Percentiles rank a stretch among this genome's conserved stretches.
phyloP scores from a whole-genome alignment of 2,329 filamentous ascomycete species.

The Fusarium marasasianum region DNA sequence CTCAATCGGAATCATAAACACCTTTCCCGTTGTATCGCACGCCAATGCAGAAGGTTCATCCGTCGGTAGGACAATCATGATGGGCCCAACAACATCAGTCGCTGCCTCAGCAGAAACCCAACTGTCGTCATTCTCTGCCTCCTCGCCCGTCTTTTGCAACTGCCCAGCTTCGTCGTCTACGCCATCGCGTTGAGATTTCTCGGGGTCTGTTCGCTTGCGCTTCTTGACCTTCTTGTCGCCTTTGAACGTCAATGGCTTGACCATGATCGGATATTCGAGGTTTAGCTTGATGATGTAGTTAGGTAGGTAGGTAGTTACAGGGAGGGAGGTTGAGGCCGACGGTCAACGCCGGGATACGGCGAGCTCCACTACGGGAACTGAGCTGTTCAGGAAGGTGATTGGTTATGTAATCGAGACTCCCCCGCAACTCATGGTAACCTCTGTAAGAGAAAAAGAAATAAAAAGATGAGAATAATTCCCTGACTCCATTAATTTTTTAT shows the following conservation, averaged over 20 bases:
- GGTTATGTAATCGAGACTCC: slow-evolving; percentile 40
- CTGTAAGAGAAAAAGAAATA: slow-evolving; percentile 10
- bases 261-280: slow-evolving; percentile 61
- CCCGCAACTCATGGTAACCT: slow-evolving; percentile 26
- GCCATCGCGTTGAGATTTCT: slow-evolving; percentile 51
- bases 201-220: slow-evolving; percentile 75
- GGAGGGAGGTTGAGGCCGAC: slow-evolving; percentile 1
- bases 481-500: neutral
- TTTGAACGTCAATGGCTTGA: slow-evolving; percentile 93
- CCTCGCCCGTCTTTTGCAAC: slow-evolving; percentile 41
- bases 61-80: slow-evolving; percentile 84
- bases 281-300: slow-evolving; percentile 4
- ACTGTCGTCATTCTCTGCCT: slow-evolving; percentile 74
- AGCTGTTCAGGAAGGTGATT: slow-evolving; percentile 25
- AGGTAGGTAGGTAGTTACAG: neutral
- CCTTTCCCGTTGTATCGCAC: slow-evolving; percentile 85
- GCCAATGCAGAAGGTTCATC: slow-evolving; percentile 78
- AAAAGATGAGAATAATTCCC: neutral
- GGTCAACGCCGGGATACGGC: slow-evolving; percentile 44
- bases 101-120: slow-evolving; percentile 88
- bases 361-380: slow-evolving; percentile 43
- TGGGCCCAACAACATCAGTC: slow-evolving; percentile 80
- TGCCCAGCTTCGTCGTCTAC: slow-evolving; percentile 24
- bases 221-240: slow-evolving; percentile 97
- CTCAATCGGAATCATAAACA: slow-evolving; percentile 84